Evolutionary conservation across 2,329 filamentous ascomycete genomes (phyloP), one percentile per base, ranked within the genome.

Genomic region (Aphanoascus verrucosus): DNA sequence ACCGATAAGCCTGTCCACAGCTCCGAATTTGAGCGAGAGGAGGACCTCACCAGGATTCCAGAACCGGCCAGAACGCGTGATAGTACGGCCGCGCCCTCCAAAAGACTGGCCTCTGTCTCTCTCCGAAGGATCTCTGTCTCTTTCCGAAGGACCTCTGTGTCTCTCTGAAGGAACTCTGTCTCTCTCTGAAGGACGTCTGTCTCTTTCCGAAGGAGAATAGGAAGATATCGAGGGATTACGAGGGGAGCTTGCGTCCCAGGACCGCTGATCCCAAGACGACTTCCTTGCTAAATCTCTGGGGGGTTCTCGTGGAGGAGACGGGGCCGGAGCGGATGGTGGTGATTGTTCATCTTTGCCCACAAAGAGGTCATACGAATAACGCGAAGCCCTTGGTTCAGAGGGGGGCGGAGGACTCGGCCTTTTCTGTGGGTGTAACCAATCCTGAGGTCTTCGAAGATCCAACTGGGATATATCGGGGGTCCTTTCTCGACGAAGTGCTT

Each of bases 401-500:
- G 14, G 17, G 4, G 6, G 42, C 14, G 48, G 35, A 28, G 40
- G 40, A 11, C 23, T 48, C 11, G 44, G 17, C 15, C 15, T 40
- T 19, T 37, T 50, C 28, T 34, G 38, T 8, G 52, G 17, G 11
- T 47, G 48, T 34, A 56, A 45, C 59, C 65, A 70, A 8, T 70
- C 64, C 5, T 64, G 63, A 7, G 69, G 69, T 7, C 58, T 64
- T 55, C 61, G 57, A n/a, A 73, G 57, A 14, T 72, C 60, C 14
- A 73, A 46, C 41, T 68, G 59, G 15, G 57, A 63, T 19, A 66
- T 61, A 56, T 71, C 62, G 14, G 71, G 70, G n/a, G 61, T 58
- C 40, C 61, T 63, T 32, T 72, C 69, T 34, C 60, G 55, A 6
- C 56, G 56, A 42, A 63, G 59, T n/a, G 62, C 59, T 52, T 69